Conservation (phyloP, 306 rosid genomes). For the apple (Malus domestica) region ASM211411v1 NC_041799.1:42649001-42649500, state of each 20-base stretch:
- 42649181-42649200: neutral
- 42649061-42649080: neutral
- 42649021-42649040: no score
- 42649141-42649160: no score
- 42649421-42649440: neutral
- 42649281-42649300: slow-evolving; percentile 97
- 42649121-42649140: neutral
- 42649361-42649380: slow-evolving; percentile 68
- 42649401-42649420: neutral
- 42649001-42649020: no score
- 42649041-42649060: no score
- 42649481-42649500: slow-evolving; percentile 59
- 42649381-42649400: neutral
- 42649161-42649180: neutral
- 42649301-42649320: slow-evolving; percentile 93
- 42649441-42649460: slow-evolving; percentile 54
- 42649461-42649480: slow-evolving; percentile 91
- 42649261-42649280: slow-evolving; percentile 85
- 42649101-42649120: neutral
- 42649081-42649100: no score
- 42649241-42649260: slow-evolving; percentile 80
- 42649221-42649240: slow-evolving; percentile 89
- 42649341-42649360: slow-evolving; percentile 64
- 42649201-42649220: slow-evolving; percentile 88
- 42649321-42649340: slow-evolving; percentile 79